Evolutionary conservation across 441 rosid species (phyloP).

Genomic region (Theobroma grandiflorum): DNA sequence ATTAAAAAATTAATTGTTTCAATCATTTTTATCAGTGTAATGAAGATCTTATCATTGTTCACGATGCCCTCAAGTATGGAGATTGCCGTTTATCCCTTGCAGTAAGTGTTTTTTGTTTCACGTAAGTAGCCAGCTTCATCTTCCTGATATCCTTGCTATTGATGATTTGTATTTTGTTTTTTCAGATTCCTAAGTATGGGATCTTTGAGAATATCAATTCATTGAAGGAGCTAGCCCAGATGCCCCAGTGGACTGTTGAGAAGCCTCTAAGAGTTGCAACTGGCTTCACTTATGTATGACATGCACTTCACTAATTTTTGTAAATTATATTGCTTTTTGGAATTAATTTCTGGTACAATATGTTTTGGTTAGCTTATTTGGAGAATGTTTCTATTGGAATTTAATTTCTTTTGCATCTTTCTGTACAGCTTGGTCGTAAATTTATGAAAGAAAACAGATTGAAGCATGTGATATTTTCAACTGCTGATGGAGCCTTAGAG

Average conservation of each 20-base stretch:
- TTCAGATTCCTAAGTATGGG: conserved; percentile 94
- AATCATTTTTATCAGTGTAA: conserved; percentile 55
- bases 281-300: conserved; percentile 87
- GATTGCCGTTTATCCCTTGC: conserved; percentile 91
- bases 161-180: conserved; percentile 26
- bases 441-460: conserved; percentile 86
- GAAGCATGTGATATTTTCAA: conserved; percentile 80
- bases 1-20: conserved; percentile 3
- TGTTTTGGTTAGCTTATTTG: conserved; percentile 7
- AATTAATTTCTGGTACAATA: conserved; percentile 16
- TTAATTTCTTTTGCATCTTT: conserved; percentile 17
- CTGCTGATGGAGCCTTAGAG: conserved; percentile 98
- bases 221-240: conserved; percentile 76
- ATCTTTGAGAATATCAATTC: conserved; percentile 92
- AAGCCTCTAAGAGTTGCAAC: conserved; percentile 93
- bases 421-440: conserved; percentile 83
- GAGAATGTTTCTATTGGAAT: background rate
- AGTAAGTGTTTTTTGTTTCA: conserved; percentile 49
- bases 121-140: background rate
- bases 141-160: conserved; percentile 16
- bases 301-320: conserved; percentile 19
- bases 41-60: conserved; percentile 89
- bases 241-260: conserved; percentile 92
- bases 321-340: conserved; percentile 14
- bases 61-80: conserved; percentile 91